Evolutionary conservation across 176 grass and related monocot species (phyloP).

Genomic region (maize (Zea mays)): DNA sequence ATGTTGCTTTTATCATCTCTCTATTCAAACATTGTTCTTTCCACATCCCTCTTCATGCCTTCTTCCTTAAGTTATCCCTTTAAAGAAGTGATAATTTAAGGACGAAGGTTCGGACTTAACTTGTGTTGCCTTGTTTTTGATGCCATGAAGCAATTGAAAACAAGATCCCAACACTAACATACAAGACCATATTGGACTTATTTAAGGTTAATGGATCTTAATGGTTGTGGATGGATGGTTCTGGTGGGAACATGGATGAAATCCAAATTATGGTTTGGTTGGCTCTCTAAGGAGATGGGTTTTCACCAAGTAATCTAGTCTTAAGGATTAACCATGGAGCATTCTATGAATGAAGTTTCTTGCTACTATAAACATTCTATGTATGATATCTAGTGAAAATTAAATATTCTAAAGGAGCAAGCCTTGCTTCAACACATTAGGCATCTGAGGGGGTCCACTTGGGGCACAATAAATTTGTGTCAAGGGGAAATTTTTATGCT

Average conservation of each 20-base stretch:
- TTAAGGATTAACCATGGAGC: background rate
- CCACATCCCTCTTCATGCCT: too few relatives aligned
- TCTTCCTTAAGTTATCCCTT: too few relatives aligned
- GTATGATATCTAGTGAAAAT: background rate
- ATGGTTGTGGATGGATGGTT: background rate
- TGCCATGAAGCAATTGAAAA: too few relatives aligned
- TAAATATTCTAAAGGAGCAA: background rate
- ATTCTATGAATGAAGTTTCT: background rate
- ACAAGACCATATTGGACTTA: background rate
- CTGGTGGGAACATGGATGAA: background rate
- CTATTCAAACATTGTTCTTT: too few relatives aligned
- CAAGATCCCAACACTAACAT: background rate
- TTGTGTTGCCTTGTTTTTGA: too few relatives aligned
- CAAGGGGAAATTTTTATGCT: background rate
- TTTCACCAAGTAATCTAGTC: background rate
- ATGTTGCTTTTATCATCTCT: too few relatives aligned
- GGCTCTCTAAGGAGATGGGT: background rate
- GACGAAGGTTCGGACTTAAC: too few relatives aligned
- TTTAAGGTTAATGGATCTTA: background rate
- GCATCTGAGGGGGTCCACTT: background rate
- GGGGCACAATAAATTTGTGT: background rate
- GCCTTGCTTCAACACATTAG: background rate
- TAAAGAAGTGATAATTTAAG: too few relatives aligned
- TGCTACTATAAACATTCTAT: background rate
- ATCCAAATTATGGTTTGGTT: background rate